Percentiles rank a stretch among this genome's conserved stretches.
phyloP scores from a whole-genome alignment of 2,329 filamentous ascomycete genomes.

The Onygenales sp. region DNA sequence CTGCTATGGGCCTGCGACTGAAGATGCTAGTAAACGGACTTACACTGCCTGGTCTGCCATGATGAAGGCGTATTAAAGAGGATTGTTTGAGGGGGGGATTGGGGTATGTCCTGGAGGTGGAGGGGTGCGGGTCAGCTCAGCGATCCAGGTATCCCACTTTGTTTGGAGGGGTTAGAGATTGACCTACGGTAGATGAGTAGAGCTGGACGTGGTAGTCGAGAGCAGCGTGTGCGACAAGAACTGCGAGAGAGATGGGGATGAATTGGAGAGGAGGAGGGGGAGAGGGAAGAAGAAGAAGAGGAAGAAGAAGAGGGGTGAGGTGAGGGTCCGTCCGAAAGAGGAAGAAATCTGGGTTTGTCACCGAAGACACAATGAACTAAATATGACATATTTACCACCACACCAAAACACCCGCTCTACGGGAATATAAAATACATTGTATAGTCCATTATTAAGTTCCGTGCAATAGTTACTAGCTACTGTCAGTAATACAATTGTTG shows the following conservation, averaged over 20 bases:
- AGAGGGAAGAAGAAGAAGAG: neutral
- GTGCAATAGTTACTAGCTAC: neutral
- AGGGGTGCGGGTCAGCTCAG: conserved; percentile 2
- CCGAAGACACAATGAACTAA: neutral
- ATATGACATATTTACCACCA: neutral
- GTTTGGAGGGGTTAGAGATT: neutral
- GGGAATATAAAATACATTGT: neutral
- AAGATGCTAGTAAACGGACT: conserved; percentile 17
- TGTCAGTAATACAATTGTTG: too few species aligned
- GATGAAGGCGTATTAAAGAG: conserved; percentile 16
- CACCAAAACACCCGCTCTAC: neutral
- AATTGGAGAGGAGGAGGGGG: neutral
- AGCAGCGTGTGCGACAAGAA: neutral
- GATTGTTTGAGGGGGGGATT: neutral
- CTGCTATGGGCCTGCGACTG: neutral
- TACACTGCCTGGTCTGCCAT: conserved; percentile 39
- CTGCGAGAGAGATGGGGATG: neutral
- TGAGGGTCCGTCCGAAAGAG: neutral
- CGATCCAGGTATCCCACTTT: neutral
- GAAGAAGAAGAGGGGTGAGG: neutral
- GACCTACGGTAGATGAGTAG: neutral
- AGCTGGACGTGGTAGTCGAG: neutral
- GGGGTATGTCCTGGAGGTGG: neutral
- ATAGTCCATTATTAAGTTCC: too few species aligned
- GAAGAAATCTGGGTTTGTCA: neutral